Base-by-base conservation (phyloP, 495 filamentous ascomycete genomes). In the Cercophora newfieldiana region DNA sequence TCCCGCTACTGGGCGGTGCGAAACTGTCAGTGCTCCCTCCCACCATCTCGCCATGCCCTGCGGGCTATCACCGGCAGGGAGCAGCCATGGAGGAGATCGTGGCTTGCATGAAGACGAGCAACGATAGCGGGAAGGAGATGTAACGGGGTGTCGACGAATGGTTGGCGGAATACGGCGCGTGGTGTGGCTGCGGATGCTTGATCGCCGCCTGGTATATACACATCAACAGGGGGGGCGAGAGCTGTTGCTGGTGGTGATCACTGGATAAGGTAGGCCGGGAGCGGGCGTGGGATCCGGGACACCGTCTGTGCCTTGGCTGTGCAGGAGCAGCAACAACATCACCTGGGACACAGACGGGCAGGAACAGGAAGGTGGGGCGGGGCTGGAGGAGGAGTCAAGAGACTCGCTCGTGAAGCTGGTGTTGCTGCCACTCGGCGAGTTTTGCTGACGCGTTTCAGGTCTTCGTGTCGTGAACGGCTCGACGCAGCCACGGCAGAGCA, bases 101-200 rank as follows among this genome's bases (percentile, higher is more conserved):
- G 61, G 51, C 47, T 55, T 64, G 66, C 66, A 68, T 64, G 61
- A 31, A 24, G 44, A 24, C 26, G 14, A 21, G 33, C 54, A 29
- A 8, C 37, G 33, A 29, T 24, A 7, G 21, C 21, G 26, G 64
- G 56, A 22, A 54, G 12, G 47, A 29, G 47, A 51, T 60, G 57
- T 26, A 24, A 57, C 48, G 22, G 16, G 3, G 51, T 19, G 18
- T 57, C 16, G 51, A 30, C 29, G 61, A 54, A 44, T 44, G 24
- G 14, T 24, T 18, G 24, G 47, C 10, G 50, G 28, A 8, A 7
- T 16, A 50, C 22, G 37, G 57, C 22, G 55, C 19, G 10, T 28
- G 29, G 31, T 25, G 58, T 53, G 59, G 65, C 30, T 67, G 30
- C 21, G 19, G n/a, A 7, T 67, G 59, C 65, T 63, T 67, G 51